Percentiles rank a stretch among this genome's conserved stretches.
phyloP scores from a whole-genome alignment of 2,329 filamentous ascomycete genomes.

The Bipolaris victoriae region DNA sequence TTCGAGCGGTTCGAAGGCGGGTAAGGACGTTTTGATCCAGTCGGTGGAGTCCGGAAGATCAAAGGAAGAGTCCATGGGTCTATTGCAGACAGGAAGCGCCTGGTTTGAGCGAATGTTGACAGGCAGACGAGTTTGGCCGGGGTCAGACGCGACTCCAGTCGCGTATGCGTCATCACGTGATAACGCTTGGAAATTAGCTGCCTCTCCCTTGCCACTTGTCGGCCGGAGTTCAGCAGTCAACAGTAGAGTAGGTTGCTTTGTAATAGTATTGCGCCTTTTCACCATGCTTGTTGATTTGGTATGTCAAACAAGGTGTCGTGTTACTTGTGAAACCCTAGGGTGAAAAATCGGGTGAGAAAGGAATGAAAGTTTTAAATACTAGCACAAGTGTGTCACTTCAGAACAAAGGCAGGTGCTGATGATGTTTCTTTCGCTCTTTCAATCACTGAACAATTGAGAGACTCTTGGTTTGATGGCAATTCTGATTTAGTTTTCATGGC shows the following conservation, averaged over 20 bases:
- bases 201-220: slow-evolving; percentile 17
- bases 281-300: neutral
- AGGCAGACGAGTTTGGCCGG: slow-evolving; percentile 12
- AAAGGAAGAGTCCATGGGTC: slow-evolving; percentile 42
- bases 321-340: neutral
- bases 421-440: slow-evolving; percentile 1
- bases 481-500: neutral
- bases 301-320: neutral
- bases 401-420: neutral
- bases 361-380: neutral
- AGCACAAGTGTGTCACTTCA: neutral
- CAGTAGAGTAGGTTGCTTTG: neutral
- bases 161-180: slow-evolving; percentile 27
- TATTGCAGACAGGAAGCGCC: slow-evolving; percentile 8
- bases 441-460: neutral
- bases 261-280: neutral
- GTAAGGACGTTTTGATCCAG: slow-evolving; percentile 75
- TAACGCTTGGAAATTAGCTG: neutral
- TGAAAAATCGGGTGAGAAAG: neutral
- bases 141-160: slow-evolving; percentile 21
- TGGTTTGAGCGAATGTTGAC: slow-evolving; percentile 15
- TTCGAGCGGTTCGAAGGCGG: slow-evolving; percentile 73
- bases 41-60: slow-evolving; percentile 78
- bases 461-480: neutral
- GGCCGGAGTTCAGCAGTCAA: neutral